Evolutionary conservation across 2,329 filamentous ascomycete species (phyloP), one percentile per base, ranked within the genome.

Genomic region (Biscogniauxia marginata): DNA sequence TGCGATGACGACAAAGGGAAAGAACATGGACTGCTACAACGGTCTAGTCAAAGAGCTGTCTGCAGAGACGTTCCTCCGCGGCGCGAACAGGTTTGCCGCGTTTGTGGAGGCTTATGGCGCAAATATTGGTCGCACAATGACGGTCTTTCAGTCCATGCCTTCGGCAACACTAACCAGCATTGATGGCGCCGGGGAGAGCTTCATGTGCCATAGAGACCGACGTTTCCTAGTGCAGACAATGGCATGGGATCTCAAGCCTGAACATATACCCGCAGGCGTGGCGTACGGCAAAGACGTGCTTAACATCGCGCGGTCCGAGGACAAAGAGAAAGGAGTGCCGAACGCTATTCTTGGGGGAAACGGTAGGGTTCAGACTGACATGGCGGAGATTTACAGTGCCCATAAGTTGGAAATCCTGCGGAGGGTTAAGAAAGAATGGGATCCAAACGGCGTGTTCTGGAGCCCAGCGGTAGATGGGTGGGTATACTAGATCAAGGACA

Each of bases 391-490:
- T n/a, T 22, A 50, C 34, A 50, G 39, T n/a, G n/a, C 24, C 13
- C 45, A 53, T 24, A 54, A 48, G 51, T 20, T 54, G 24, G 39
- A 55, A 21, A 19, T 46, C 19, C 50, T 57, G 49, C 45, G 34
- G 52, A 50, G 48, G 22, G 5, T 13, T 23, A 54, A 55, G 43
- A 20, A 24, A 24, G 4, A 46, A 30, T 47, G 49, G 49, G 52
- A 53, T 44, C 50, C 50, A 4, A 25, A 54, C 16, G 24, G 49
- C 4, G 49, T 54, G n/a, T 55, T 48, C 34, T 59, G 54, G 54
- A 50, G 44, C 43, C 20, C 49, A 13, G 52, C 46, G 16, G 48
- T 50, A 19, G 66, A 77, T 4, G 57, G 66, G 64, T 52, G 61
- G 66, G 19, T 43, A 16, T 18, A 5, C 22, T 46, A 22, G 44